Evolutionary conservation across 164 flowering plant genomes (phyloP).

Genomic region (Stephania cephalantha): DNA sequence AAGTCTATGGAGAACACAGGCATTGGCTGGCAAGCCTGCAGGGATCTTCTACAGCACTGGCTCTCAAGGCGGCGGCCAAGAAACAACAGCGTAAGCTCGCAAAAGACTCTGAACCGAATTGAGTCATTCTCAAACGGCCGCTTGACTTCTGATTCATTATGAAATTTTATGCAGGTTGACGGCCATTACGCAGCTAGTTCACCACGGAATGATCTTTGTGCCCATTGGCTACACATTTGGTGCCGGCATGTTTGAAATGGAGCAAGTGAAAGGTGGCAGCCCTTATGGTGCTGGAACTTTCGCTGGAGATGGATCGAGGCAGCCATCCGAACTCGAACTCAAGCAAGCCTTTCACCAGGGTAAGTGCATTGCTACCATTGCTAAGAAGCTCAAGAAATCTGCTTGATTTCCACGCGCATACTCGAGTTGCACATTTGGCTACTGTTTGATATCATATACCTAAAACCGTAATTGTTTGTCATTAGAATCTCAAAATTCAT

Average conservation of each 20-base stretch:
- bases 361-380: slow-evolving; percentile 58
- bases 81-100: slow-evolving; percentile 71
- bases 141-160: too few relatives aligned
- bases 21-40: slow-evolving; percentile 88
- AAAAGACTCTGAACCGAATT: background rate
- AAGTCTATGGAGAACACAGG: slow-evolving; percentile 74
- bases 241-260: slow-evolving; percentile 93
- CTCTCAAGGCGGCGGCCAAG: slow-evolving; percentile 92
- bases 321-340: slow-evolving; percentile 68
- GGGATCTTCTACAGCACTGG: slow-evolving; percentile 85
- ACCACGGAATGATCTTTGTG: slow-evolving; percentile 85
- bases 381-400: slow-evolving; percentile 68
- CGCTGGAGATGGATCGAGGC: slow-evolving; percentile 86
- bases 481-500: slow-evolving; percentile 9
- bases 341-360: slow-evolving; percentile 87
- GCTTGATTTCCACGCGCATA: slow-evolving; percentile 27
- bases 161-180: slow-evolving; percentile 45
- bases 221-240: slow-evolving; percentile 94
- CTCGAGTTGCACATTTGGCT: background rate
- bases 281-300: slow-evolving; percentile 89
- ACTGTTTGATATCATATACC: slow-evolving; percentile 18
- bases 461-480: slow-evolving; percentile 9
- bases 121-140: too few relatives aligned
- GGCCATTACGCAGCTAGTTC: slow-evolving; percentile 83
- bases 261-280: slow-evolving; percentile 82